Base-by-base conservation (phyloP, 73 alveolate species). In the Stentor coeruleus region DNA sequence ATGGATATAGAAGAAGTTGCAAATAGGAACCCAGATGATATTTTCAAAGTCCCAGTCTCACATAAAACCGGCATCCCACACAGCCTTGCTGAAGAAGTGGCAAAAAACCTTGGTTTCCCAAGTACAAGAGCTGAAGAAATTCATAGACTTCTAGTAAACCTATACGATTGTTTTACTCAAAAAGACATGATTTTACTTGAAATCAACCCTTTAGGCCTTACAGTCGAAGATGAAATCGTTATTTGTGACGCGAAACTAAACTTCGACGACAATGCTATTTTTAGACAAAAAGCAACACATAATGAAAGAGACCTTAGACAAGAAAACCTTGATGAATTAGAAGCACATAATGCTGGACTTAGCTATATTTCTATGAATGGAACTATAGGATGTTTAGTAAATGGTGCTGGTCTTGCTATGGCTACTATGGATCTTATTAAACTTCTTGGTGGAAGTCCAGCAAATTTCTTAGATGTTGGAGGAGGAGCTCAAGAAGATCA, bases 351-450 rank as follows among this genome's bases (percentile, higher is more conserved):
- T 14, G 3, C 3, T 3, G 20, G 15, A 36, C 2, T 74, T 15
- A 74, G 72, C n/a, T 55, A 55, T n/a, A n/a, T 55, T 15, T 15
- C 15, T 15, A 55, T 55, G 72, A n/a, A 55, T n/a, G 72, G 72
- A 15, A 15, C 15, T 15, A 55, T 55, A 38, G 98, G 98, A 3
- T 95, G 99, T 92, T 87, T 95, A 94, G 99, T 95, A 74, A 95
- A 95, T 59, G 99, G 99, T 31, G 99, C 99, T 14, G 99, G 99
- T 26, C 95, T 95, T 11, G 99, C 99, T 35, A 95, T 95, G 99
- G 96, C 98, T 36, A 95, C 99, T 58, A 95, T 95, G 99, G 89
- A 84, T 74, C 74, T 84, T 28, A 55, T 84, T 49, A 84, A 84
- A 88, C 84, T 41, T 81, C 72, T 92, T 75, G 98, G 97, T 3